Percentiles rank a stretch among this genome's conserved stretches.
Evolutionary conservation across 2,329 filamentous ascomycete species (phyloP).

Genomic region (Rhytidhysteron rufulum): DNA sequence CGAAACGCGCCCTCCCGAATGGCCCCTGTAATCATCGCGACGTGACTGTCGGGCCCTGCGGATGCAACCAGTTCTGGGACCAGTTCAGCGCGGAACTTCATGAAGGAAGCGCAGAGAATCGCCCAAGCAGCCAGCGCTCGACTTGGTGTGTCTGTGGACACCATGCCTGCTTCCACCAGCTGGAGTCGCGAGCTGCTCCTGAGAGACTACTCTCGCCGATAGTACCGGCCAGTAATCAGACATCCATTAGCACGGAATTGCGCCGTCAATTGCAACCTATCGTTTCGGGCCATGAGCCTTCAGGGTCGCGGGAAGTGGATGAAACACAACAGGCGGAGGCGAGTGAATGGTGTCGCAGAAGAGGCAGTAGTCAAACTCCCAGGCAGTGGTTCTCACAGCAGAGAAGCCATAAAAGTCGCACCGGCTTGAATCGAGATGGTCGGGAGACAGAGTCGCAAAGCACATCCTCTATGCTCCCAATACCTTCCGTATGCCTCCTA

Average conservation of each 20-base stretch:
- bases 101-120: slow-evolving; percentile 21
- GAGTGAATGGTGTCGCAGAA: slow-evolving; percentile 10
- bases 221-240: slow-evolving; percentile 6
- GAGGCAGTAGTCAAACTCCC: slow-evolving; percentile 8
- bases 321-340: slow-evolving; percentile 1
- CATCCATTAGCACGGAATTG: slow-evolving; percentile 12
- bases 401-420: slow-evolving; percentile 14
- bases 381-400: slow-evolving; percentile 14
- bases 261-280: slow-evolving; percentile 11
- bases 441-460: slow-evolving; percentile 27
- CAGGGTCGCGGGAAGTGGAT: slow-evolving; percentile 7
- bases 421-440: slow-evolving; percentile 16
- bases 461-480: slow-evolving; percentile 29
- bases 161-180: slow-evolving; percentile 54
- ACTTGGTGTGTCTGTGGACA: slow-evolving; percentile 54
- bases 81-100: slow-evolving; percentile 29
- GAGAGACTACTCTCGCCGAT: slow-evolving; percentile 11
- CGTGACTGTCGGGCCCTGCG: slow-evolving; percentile 45
- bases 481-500: slow-evolving; percentile 36
- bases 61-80: slow-evolving; percentile 53
- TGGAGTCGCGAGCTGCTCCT: slow-evolving; percentile 15
- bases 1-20: slow-evolving; percentile 40
- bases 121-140: slow-evolving; percentile 23
- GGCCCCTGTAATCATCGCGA: slow-evolving; percentile 53
- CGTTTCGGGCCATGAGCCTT: slow-evolving; percentile 14